phyloP scores from a whole-genome alignment of 1,284 basidiomycete species.

The Sanguinoderma infundibulare region DNA sequence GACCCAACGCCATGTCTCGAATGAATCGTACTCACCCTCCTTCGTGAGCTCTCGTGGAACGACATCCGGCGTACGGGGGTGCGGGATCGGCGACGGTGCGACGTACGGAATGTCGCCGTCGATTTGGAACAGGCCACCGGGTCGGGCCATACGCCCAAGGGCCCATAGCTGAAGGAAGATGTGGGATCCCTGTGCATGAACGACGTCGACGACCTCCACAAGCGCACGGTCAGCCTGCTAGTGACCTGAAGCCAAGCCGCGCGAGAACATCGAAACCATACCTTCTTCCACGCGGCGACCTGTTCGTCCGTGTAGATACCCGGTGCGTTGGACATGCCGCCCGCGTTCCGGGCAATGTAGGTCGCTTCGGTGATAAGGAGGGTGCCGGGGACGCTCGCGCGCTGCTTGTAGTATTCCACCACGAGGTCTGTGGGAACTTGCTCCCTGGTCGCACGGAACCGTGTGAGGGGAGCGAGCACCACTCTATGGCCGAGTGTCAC shows the following conservation, averaged over 20 bases:
- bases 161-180: constrained; percentile 47
- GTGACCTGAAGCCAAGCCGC: neutral
- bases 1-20: neutral
- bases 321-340: constrained; percentile 36
- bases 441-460: constrained; percentile 35
- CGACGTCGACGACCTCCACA: constrained; percentile 21
- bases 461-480: constrained; percentile 52
- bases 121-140: neutral
- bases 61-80: neutral
- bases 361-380: constrained; percentile 55
- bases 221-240: neutral
- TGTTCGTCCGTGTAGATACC: constrained; percentile 5
- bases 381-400: constrained; percentile 46
- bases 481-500: constrained; percentile 46
- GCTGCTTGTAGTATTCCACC: constrained; percentile 51
- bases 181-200: constrained; percentile 33
- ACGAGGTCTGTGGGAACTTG: constrained; percentile 34
- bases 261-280: neutral
- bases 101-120: neutral
- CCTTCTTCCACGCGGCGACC: constrained; percentile 1
- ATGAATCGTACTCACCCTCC: neutral
- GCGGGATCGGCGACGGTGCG: neutral
- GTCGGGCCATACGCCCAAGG: constrained; percentile 19
- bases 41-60: neutral
- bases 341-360: constrained; percentile 43